Evolutionary conservation across 306 rosid genomes (phyloP), one percentile per base, ranked within the genome.

Genomic region (Aeschynomene evenia): DNA sequence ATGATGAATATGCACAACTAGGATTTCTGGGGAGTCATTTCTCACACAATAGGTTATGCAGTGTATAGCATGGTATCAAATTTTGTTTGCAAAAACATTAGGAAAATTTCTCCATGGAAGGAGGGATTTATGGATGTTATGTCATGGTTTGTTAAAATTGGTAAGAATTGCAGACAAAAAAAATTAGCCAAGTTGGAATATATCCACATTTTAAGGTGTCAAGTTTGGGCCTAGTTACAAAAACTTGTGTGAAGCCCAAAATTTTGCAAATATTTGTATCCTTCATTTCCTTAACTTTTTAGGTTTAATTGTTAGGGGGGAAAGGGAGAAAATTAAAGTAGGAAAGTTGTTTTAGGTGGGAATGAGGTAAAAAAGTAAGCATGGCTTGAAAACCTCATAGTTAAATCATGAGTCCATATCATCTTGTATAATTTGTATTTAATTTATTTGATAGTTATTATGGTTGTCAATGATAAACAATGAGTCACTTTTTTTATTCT

Each of bases 141-240:
- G 42, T 37, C 51, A 36, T 72, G 73, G 70, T 53, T 75, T 78
- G 73, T 68, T 52, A 43, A 36, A 84, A 42, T 31, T 72, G 76
- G 50, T 39, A 77, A 49, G 72, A 9, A 63, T 42, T 45, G 72
- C 51, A 63, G 52, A 45, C 65, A 37, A 0, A n/a, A n/a, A n/a
- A n/a, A n/a, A n/a, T n/a, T n/a, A n/a, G n/a, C 58, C 23, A 61
- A 68, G 53, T 56, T 55, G 62, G 67, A 61, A 73, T 52, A 45
- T 73, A 66, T 50, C 45, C 37, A 66, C 21, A 42, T 52, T 10
- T 14, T 22, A 71, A 60, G 39, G 51, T 37, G 23, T 63, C 43
- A 62, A 36, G 52, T 66, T 71, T n/a, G n/a, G 81, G 57, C 65
- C 19, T 45, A 63, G 7, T 34, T 55, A 50, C 61, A 68, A 67